Percentiles rank a stretch among this genome's conserved stretches.
phyloP scores from a whole-genome alignment of 2,329 filamentous ascomycete species.

The Neopestalotiopsis clavispora region DNA sequence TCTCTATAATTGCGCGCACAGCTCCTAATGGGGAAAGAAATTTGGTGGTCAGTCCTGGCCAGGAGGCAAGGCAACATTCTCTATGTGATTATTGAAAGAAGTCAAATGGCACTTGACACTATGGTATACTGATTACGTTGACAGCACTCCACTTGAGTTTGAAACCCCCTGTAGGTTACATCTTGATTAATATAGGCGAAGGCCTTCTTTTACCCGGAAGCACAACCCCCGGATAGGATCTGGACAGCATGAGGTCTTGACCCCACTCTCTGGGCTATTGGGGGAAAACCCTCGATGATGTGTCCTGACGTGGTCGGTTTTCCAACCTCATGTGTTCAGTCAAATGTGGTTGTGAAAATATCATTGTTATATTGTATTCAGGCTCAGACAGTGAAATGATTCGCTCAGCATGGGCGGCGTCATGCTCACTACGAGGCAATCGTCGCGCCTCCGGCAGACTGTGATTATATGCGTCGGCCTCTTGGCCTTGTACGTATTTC shows the following conservation, averaged over 20 bases:
- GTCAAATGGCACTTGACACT: not conserved
- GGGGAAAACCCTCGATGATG: not conserved
- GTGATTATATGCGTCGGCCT: constrained; percentile 32
- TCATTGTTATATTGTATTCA: not conserved
- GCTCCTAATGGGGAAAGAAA: no score
- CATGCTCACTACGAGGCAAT: constrained; percentile 17
- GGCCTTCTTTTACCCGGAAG: not conserved
- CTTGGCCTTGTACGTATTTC: constrained; percentile 34
- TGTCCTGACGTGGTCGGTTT: not conserved
- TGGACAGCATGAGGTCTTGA: not conserved
- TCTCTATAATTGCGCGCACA: no score
- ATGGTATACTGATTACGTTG: not conserved
- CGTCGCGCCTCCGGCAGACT: constrained; percentile 33
- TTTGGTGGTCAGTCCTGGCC: no score
- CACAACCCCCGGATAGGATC: constrained; percentile 7
- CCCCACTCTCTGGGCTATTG: not conserved
- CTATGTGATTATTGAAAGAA: no score
- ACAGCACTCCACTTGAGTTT: not conserved
- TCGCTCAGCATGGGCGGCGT: not conserved
- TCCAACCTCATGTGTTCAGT: not conserved
- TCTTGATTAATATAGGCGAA: not conserved
- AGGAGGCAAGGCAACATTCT: no score
- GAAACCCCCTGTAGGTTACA: not conserved
- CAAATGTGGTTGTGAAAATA: not conserved
- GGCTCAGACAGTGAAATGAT: not conserved